These are phyloP conservation scores for Chrysanthemum seticuspe DNA, from an alignment of 129 eudicot genomes.

Conservation along the genomic window DNA sequence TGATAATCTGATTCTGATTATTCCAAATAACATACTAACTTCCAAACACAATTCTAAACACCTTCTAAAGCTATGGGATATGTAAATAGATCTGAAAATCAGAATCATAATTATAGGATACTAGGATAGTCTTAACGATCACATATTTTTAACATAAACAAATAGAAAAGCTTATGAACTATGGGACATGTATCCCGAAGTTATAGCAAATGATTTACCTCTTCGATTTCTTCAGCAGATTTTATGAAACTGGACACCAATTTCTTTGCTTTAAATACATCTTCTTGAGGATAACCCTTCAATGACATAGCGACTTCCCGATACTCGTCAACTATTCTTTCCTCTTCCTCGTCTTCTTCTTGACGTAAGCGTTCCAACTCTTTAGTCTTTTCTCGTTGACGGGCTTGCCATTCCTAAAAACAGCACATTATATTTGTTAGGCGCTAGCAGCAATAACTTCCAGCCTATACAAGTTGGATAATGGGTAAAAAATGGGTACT, in stretches of 20 bases:
- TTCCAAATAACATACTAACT: no score
- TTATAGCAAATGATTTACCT: conserved; percentile 46
- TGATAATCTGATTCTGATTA: no score
- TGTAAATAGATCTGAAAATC: no score
- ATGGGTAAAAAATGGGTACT: background rate
- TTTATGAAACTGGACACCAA: conserved; percentile 79
- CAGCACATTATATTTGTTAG: no score
- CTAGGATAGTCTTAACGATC: background rate
- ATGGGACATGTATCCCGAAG: background rate
- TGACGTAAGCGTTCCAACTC: conserved; percentile 61
- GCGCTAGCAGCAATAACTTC: no score
- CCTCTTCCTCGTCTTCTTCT: conserved; percentile 92
- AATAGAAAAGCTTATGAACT: background rate
- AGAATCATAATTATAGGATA: no score
- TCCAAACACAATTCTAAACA: no score
- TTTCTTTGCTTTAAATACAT: conserved; percentile 63
- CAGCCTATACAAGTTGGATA: no score
- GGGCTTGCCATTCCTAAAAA: conserved; percentile 92
- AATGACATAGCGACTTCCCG: conserved; percentile 67
- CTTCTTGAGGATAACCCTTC: conserved; percentile 81
- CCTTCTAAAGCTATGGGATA: no score
- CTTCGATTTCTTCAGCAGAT: conserved; percentile 96
- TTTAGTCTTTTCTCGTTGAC: conserved; percentile 82
- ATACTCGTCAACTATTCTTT: conserved; percentile 71
- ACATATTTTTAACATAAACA: conserved; percentile 3